These are phyloP conservation scores for Pholiota molesta DNA, from an alignment of 768 basidiomycete species.

Conservation along the genomic window DNA sequence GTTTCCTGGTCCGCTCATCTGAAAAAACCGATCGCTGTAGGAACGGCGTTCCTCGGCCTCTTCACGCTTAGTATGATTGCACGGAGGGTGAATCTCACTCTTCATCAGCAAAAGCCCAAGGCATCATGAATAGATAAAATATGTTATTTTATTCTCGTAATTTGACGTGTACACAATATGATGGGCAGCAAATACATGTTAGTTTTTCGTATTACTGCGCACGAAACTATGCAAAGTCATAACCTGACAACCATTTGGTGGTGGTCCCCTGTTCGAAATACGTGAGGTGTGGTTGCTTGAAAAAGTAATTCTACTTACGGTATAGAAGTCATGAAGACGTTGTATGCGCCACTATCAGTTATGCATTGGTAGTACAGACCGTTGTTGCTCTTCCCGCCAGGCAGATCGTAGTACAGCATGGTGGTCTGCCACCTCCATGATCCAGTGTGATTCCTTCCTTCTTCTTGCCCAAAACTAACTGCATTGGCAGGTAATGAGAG, in stretches of 20 bases:
- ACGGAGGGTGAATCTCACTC: slow-evolving; percentile 49
- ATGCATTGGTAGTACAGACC: slow-evolving; percentile 49
- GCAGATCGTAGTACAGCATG: slow-evolving; percentile 51
- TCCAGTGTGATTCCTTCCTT: slow-evolving; percentile 42
- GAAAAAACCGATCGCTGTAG: slow-evolving; percentile 83
- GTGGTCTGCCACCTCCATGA: slow-evolving; percentile 60
- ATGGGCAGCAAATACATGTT: slow-evolving; percentile 11
- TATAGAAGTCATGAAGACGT: slow-evolving; percentile 51
- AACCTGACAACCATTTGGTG: slow-evolving; percentile 42
- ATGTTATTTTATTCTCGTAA: slow-evolving; percentile 14
- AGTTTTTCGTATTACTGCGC: slow-evolving; percentile 18
- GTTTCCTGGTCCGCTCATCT: slow-evolving; percentile 81
- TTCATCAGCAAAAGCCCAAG: slow-evolving; percentile 49
- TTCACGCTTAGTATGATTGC: slow-evolving; percentile 55
- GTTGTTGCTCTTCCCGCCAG: slow-evolving; percentile 43
- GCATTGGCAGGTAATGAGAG: slow-evolving; percentile 46
- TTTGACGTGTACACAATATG: slow-evolving; percentile 15
- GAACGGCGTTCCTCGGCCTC: slow-evolving; percentile 65
- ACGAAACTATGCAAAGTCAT: slow-evolving; percentile 48
- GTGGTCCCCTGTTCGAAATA: slow-evolving; percentile 19
- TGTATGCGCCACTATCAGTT: slow-evolving; percentile 36
- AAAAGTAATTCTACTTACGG: slow-evolving; percentile 37
- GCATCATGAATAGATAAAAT: slow-evolving; percentile 25
- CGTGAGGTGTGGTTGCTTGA: background rate
- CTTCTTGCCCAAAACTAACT: slow-evolving; percentile 46